A percentile compares a stretch with the other conserved stretches of the same genome.
These are phyloP conservation scores for Claviceps citrina DNA, from an alignment of 2,329 filamentous ascomycete genomes.

Conservation along the genomic window DNA sequence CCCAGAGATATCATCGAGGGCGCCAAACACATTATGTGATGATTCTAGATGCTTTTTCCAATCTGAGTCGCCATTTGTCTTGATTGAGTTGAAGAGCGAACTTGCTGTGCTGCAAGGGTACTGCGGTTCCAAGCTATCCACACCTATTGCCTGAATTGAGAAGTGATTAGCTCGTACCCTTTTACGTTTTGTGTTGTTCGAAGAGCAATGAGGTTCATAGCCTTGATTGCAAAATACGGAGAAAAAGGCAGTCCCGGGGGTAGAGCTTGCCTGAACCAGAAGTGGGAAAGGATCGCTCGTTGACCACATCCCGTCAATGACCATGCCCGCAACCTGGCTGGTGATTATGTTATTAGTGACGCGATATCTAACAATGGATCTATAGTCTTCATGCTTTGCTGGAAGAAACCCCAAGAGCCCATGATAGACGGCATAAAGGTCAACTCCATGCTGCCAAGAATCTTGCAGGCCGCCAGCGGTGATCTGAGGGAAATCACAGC, in stretches of 20 bases:
- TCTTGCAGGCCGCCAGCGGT: constrained; percentile 57
- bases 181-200: no score
- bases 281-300: constrained; percentile 28
- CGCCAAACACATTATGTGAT: constrained; percentile 37
- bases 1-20: constrained; percentile 54
- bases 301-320: constrained; percentile 55
- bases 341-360: constrained; percentile 77
- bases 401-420: constrained; percentile 55
- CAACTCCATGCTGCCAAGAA: constrained; percentile 59
- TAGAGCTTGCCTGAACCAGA: constrained; percentile 24
- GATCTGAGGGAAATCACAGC: constrained; percentile 71
- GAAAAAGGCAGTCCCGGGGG: not conserved
- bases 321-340: constrained; percentile 61
- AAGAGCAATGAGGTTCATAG: no score
- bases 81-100: constrained; percentile 27
- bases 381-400: constrained; percentile 24
- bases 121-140: constrained; percentile 61
- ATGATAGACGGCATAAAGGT: constrained; percentile 63
- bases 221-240: not conserved
- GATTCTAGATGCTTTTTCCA: constrained; percentile 52
- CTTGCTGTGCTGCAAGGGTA: constrained; percentile 47
- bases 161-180: not conserved
- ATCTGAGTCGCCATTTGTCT: constrained; percentile 24
- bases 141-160: constrained; percentile 26
- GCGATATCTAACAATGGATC: constrained; percentile 41